Conservation (phyloP, 2,329 filamentous ascomycete species). For the Domatiomyces globalis region DNA sequence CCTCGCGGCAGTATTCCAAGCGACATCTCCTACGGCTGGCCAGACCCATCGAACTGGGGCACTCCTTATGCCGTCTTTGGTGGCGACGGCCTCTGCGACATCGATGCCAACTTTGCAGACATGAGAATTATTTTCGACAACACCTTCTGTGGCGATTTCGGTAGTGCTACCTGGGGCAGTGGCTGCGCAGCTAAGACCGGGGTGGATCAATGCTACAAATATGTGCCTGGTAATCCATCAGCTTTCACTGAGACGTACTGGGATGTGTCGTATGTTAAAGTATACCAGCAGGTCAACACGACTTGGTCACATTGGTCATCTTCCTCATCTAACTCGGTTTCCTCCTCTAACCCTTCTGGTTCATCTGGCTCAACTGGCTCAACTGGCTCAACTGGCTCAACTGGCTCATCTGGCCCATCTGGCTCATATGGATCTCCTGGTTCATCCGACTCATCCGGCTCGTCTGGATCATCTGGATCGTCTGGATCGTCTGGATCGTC, state of each 20-base stretch:
- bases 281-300: slow-evolving; percentile 34
- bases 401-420: too few species aligned
- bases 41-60: slow-evolving; percentile 28
- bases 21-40: slow-evolving; percentile 34
- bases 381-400: too few species aligned
- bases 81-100: slow-evolving; percentile 25
- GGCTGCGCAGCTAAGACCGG: slow-evolving; percentile 44
- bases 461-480: too few species aligned
- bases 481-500: too few species aligned
- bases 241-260: slow-evolving; percentile 61
- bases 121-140: slow-evolving; percentile 37
- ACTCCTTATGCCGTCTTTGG: slow-evolving; percentile 32
- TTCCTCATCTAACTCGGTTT: too few species aligned
- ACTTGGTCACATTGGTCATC: too few species aligned
- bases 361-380: too few species aligned
- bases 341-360: too few species aligned
- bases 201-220: slow-evolving; percentile 50
- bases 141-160: slow-evolving; percentile 43
- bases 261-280: slow-evolving; percentile 54
- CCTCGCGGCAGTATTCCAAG: slow-evolving; percentile 29
- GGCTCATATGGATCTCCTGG: too few species aligned
- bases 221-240: slow-evolving; percentile 51
- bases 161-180: slow-evolving; percentile 35
- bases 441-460: too few species aligned
- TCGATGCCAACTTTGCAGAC: slow-evolving; percentile 25